A percentile compares a stretch with the other conserved stretches of the same genome.
phyloP scores from a whole-genome alignment of 345 rosid species.

The Citrus glauca region DNA sequence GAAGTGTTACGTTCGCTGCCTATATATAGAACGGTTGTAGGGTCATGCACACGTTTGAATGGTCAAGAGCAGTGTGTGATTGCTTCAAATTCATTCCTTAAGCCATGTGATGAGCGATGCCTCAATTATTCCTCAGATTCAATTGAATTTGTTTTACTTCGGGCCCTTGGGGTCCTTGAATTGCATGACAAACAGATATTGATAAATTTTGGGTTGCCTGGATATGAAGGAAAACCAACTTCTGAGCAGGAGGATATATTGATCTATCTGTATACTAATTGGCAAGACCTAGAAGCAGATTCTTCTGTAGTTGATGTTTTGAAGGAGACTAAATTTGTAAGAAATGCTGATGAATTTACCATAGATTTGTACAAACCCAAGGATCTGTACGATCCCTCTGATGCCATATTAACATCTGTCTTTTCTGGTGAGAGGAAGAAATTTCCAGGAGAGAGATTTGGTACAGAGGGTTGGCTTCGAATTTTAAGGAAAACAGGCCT shows the following conservation, averaged over 20 bases:
- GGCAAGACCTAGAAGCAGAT: conserved; percentile 73
- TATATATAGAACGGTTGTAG: conserved; percentile 68
- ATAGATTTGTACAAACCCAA: conserved; percentile 59
- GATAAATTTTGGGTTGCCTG: conserved; percentile 82
- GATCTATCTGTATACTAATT: conserved; percentile 56
- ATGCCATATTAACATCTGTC: conserved; percentile 71
- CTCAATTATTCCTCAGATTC: conserved; percentile 64
- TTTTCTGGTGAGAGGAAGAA: conserved; percentile 79
- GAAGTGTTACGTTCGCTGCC: conserved; percentile 76
- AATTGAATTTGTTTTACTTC: conserved; percentile 54
- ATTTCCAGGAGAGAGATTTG: conserved; percentile 95
- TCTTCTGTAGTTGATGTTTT: conserved; percentile 71
- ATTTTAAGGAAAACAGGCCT: conserved; percentile 80
- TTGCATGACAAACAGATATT: conserved; percentile 77
- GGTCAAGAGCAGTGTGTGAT: conserved; percentile 65
- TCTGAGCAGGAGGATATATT: conserved; percentile 78
- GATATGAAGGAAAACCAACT: conserved; percentile 61
- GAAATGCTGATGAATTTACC: conserved; percentile 72
- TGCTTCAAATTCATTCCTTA: conserved; percentile 76
- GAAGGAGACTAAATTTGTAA: conserved; percentile 74
- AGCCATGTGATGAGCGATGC: conserved; percentile 68
- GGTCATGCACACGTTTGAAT: conserved; percentile 56
- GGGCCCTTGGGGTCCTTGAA: conserved; percentile 79
- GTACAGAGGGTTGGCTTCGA: conserved; percentile 77
- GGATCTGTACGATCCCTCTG: conserved; percentile 86